phyloP scores from a whole-genome alignment of 2,329 filamentous ascomycete genomes.

The Scytalidium sp. region DNA sequence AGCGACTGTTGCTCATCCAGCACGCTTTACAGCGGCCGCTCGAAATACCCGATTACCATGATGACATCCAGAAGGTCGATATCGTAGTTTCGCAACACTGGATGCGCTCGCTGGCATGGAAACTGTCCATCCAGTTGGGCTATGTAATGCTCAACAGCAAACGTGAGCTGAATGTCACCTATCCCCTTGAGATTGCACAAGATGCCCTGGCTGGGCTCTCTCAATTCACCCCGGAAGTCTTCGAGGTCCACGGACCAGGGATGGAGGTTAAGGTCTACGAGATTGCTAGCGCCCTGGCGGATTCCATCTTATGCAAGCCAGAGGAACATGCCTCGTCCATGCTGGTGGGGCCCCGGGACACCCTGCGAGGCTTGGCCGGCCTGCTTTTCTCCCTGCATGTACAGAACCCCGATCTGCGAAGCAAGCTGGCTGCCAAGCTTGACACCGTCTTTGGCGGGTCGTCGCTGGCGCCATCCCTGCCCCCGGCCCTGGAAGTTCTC shows the following conservation, averaged over 20 bases:
- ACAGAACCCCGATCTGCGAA: conserved; percentile 1
- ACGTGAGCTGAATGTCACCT: conserved; percentile 2
- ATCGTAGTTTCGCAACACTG: neutral
- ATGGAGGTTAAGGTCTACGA: conserved; percentile 4
- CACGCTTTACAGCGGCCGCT: neutral
- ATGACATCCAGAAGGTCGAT: neutral
- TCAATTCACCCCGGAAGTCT: conserved; percentile 1
- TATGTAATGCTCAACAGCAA: conserved; percentile 4
- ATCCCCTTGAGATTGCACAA: neutral
- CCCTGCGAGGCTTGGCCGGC: neutral
- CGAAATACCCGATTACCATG: neutral
- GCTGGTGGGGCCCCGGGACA: neutral
- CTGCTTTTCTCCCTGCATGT: neutral
- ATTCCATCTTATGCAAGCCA: conserved; percentile 2
- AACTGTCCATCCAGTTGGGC: conserved; percentile 1
- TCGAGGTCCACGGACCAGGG: conserved; percentile 1
- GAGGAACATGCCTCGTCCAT: neutral
- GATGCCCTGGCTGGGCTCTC: neutral
- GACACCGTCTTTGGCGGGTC: neutral
- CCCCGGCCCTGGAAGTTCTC: neutral
- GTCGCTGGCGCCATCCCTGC: neutral
- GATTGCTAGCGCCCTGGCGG: conserved; percentile 3
- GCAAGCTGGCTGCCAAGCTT: conserved; percentile 1
- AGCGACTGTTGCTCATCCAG: neutral
- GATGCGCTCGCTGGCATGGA: conserved; percentile 1